Percentiles rank a stretch among this genome's conserved stretches.
phyloP scores from a whole-genome alignment of 495 filamentous ascomycete genomes.

The Mytilinidion resinicola region DNA sequence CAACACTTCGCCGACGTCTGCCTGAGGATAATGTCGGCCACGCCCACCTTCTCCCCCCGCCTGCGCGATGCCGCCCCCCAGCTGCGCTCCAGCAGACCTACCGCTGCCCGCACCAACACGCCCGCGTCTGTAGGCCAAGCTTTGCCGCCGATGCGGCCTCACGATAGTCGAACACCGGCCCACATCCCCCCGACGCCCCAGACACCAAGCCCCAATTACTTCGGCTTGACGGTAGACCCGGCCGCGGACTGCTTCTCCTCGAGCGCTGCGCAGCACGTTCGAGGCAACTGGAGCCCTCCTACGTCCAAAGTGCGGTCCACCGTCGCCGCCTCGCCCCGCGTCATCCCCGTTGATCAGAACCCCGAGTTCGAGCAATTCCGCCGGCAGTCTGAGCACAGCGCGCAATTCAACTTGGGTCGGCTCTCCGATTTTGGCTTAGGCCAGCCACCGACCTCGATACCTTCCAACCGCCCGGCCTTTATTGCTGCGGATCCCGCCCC shows the following conservation, averaged over 20 bases:
- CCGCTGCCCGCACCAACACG: constrained; percentile 3
- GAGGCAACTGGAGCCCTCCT: constrained; percentile 66
- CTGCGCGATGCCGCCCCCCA: constrained; percentile 11
- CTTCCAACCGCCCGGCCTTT: constrained; percentile 39
- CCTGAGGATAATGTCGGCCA: constrained; percentile 15
- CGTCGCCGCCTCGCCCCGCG: constrained; percentile 59
- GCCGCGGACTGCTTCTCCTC: constrained; percentile 54
- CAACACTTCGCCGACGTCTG: background rate
- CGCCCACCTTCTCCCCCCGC: constrained; percentile 17
- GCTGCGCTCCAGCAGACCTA: constrained; percentile 7
- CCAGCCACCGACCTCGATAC: constrained; percentile 22
- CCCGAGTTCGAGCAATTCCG: constrained; percentile 71
- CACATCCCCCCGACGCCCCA: background rate
- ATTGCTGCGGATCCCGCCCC: constrained; percentile 26
- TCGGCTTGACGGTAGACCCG: constrained; percentile 63
- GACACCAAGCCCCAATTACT: constrained; percentile 70
- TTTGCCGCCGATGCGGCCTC: constrained; percentile 11
- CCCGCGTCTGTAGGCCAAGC: constrained; percentile 4
- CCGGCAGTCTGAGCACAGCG: constrained; percentile 59
- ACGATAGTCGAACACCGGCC: constrained; percentile 15
- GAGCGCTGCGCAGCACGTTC: constrained; percentile 46
- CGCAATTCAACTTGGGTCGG: constrained; percentile 21
- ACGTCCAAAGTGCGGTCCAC: constrained; percentile 63
- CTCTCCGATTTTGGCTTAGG: constrained; percentile 28
- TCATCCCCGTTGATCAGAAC: constrained; percentile 64